Base-by-base conservation (phyloP, 495 filamentous ascomycete species). In the Podospora pseudocomata region DNA sequence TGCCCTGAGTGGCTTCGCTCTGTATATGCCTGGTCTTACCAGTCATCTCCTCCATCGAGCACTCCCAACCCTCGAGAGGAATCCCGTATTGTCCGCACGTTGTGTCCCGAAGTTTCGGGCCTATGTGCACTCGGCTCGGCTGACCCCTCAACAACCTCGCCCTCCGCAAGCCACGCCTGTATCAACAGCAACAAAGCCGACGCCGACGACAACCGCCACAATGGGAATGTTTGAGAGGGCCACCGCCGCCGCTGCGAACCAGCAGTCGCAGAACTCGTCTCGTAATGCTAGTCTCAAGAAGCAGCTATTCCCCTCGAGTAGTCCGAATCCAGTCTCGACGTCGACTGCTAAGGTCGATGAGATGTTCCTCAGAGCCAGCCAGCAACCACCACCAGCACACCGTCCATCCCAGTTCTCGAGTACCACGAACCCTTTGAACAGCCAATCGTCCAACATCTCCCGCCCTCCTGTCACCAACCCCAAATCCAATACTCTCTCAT, bases 271-370 rank as follows among this genome's bases (percentile, higher is more conserved):
- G 27, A 26, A 27, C 30, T 34, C 60, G 19, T 55, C 65, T 65
- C 66, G 66, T 27, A 79, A 72, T 60, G 18, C 69, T 28, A 70
- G 72, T 58, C 76, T 85, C 15, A 75, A 72, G 3, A 83, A 83
- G 70, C 79, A 81, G 63, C 71, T 83, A 9, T 85, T 85, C 61
- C 79, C 81, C 2, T 85, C 82, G 2, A 85, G 82, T 67, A 85
- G 82, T 63, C 81, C 81, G 2, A 68, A 69, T 49, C 49, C 66
- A 5, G 39, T 60, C 15, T 34, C 60, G 26, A 63, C 19, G 13
- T 66, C 39, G 60, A 65, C 76, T 54, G 67, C 76, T 7, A 72
- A 74, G 39, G 77, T 84, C 65, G 53, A 67, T 20, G 68, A 75
- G 26, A 71, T 75, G 68, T 64, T 74, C 30, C 73, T 68, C 63